Percentiles rank a stretch among this genome's conserved stretches.
Evolutionary conservation across 1,284 basidiomycete genomes (phyloP).

Genomic region (Rhodotorula sp.): DNA sequence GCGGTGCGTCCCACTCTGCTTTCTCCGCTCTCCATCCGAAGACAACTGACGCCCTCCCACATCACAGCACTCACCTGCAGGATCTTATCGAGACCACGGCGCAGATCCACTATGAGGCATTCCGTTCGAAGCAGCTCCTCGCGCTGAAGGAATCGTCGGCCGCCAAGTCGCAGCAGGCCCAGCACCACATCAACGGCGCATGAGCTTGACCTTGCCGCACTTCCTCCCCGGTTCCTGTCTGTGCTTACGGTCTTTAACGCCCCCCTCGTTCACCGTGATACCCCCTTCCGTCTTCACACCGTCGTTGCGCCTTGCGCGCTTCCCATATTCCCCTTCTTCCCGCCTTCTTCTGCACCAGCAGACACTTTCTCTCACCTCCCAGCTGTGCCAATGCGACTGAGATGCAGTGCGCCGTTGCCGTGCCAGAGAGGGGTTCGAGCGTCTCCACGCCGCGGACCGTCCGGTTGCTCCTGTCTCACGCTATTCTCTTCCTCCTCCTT

Average conservation of each 20-base stretch:
- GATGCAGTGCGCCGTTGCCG: not conserved
- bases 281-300: not conserved
- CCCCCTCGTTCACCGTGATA: conserved; percentile 1
- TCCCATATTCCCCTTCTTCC: not conserved
- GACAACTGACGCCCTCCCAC: not conserved
- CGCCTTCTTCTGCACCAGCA: not conserved
- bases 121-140: conserved; percentile 94
- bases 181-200: conserved; percentile 7
- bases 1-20: conserved; percentile 57
- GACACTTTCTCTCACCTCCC: not conserved
- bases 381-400: not conserved
- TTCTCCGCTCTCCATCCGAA: not conserved
- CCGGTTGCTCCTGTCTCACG: not conserved
- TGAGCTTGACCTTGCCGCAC: not conserved
- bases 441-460: not conserved
- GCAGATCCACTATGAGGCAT: conserved; percentile 98
- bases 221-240: not conserved
- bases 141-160: conserved; percentile 74
- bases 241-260: not conserved
- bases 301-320: not conserved
- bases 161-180: conserved; percentile 40
- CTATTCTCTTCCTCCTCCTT: not conserved
- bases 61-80: conserved; percentile 83
- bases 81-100: conserved; percentile 98
- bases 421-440: not conserved